phyloP scores from a whole-genome alignment of 768 basidiomycete species.

The Suillus cothurnatus region DNA sequence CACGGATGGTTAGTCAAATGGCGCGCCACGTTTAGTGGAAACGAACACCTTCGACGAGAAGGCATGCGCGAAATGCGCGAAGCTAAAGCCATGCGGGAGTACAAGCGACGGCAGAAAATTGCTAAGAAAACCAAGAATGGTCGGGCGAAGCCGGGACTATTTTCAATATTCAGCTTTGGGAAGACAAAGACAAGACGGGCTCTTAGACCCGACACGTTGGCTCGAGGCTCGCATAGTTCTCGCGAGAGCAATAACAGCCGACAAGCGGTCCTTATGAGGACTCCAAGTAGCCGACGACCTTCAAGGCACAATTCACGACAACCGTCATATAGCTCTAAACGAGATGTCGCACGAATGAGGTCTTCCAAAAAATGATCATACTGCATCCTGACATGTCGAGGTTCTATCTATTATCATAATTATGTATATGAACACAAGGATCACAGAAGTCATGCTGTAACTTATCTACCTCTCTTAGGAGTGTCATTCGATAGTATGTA shows the following conservation, averaged over 20 bases:
- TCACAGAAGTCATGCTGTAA: conserved; percentile 8
- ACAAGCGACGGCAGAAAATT: conserved; percentile 29
- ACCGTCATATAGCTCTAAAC: conserved; percentile 18
- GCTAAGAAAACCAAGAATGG: conserved; percentile 20
- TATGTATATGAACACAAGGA: conserved; percentile 12
- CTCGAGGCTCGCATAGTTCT: conserved; percentile 14
- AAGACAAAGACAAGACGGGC: conserved; percentile 15
- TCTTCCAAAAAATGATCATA: neutral
- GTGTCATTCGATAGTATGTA: neutral
- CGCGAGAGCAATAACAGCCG: conserved; percentile 17
- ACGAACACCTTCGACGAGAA: conserved; percentile 61
- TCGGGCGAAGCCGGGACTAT: conserved; percentile 22
- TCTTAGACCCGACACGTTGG: conserved; percentile 13
- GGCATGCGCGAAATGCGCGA: conserved; percentile 74
- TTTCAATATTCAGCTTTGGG: conserved; percentile 29
- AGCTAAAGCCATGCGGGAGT: conserved; percentile 42
- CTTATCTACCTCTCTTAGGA: neutral
- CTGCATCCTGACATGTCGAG: neutral
- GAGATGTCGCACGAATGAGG: conserved; percentile 8
- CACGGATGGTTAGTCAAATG: conserved; percentile 83
- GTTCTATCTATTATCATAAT: conserved; percentile 8
- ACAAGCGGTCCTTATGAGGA: neutral
- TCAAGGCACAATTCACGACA: conserved; percentile 22
- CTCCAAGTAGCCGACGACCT: conserved; percentile 19
- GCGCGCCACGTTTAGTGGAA: conserved; percentile 68